phyloP scores from a whole-genome alignment of 306 rosid species.

The Dryas octopetala region DNA sequence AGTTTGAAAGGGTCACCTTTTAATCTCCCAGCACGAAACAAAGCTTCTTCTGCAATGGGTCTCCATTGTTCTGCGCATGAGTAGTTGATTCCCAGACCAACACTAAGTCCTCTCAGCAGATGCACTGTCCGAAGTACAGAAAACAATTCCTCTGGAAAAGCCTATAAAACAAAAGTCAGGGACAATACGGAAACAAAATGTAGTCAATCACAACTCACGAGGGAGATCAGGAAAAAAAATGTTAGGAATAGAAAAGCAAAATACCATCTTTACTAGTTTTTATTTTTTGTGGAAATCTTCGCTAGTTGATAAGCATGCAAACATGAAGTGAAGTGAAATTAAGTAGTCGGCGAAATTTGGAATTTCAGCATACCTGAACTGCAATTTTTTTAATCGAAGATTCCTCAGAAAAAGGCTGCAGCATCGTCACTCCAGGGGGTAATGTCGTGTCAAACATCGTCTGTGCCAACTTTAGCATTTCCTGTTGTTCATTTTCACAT shows the following conservation, averaged over 20 bases:
- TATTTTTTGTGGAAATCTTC: no score
- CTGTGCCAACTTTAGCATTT: slow-evolving; percentile 69
- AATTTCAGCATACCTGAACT: slow-evolving; percentile 55
- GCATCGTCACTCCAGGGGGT: slow-evolving; percentile 83
- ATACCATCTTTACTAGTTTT: background rate
- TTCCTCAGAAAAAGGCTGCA: slow-evolving; percentile 91
- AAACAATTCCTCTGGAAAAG: slow-evolving; percentile 95
- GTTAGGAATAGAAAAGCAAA: background rate
- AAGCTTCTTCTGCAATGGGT: slow-evolving; percentile 90
- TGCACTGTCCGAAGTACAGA: slow-evolving; percentile 92
- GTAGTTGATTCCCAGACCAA: slow-evolving; percentile 92
- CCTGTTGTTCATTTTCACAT: slow-evolving; percentile 74
- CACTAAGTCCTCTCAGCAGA: slow-evolving; percentile 91
- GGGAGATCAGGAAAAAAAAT: background rate
- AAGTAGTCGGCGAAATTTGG: background rate
- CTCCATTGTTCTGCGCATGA: slow-evolving; percentile 98
- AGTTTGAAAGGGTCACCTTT: slow-evolving; percentile 51
- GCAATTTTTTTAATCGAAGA: slow-evolving; percentile 85
- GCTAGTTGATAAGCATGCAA: background rate
- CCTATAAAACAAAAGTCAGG: slow-evolving; percentile 34
- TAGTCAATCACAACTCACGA: background rate
- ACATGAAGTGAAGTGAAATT: background rate
- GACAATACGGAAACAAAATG: slow-evolving; percentile 15
- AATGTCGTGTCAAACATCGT: slow-evolving; percentile 93
- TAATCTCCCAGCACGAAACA: slow-evolving; percentile 64